Conservation (phyloP, 2,329 filamentous ascomycete species). For the Coniella vitis region DNA sequence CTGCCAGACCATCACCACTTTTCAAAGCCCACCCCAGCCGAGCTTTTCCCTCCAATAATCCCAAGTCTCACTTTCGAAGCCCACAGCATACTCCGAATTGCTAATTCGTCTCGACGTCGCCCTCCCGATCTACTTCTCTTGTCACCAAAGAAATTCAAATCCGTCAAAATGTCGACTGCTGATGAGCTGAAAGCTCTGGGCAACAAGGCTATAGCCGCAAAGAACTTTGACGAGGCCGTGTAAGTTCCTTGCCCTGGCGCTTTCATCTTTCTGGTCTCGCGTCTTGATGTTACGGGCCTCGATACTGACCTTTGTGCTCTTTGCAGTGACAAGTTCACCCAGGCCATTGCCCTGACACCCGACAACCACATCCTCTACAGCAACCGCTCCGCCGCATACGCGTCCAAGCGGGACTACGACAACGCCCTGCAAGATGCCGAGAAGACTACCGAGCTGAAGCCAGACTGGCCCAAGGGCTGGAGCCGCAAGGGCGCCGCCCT, state of each 20-base stretch:
- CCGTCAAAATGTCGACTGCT: slow-evolving; percentile 46
- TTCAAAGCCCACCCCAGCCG: neutral
- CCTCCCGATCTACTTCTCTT: too few relatives aligned
- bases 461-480: slow-evolving; percentile 97
- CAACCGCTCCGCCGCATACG: slow-evolving; percentile 83
- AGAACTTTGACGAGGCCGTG: slow-evolving; percentile 95
- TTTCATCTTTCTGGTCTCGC: neutral
- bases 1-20: slow-evolving; percentile 2
- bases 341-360: slow-evolving; percentile 79
- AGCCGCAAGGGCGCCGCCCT: slow-evolving; percentile 85
- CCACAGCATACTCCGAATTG: neutral
- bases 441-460: slow-evolving; percentile 91
- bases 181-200: slow-evolving; percentile 91
- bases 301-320: slow-evolving; percentile 7
- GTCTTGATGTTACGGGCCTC: too few relatives aligned
- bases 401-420: slow-evolving; percentile 83
- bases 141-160: neutral
- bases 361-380: slow-evolving; percentile 96
- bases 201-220: slow-evolving; percentile 97
- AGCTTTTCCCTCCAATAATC: neutral
- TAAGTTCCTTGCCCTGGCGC: slow-evolving; percentile 43
- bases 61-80: neutral
- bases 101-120: neutral
- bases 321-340: slow-evolving; percentile 79
- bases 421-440: slow-evolving; percentile 81